Percentiles rank a stretch among this genome's conserved stretches.
Evolutionary conservation across 2,329 filamentous ascomycete species (phyloP).

Genomic region (Botryotinia calthae): DNA sequence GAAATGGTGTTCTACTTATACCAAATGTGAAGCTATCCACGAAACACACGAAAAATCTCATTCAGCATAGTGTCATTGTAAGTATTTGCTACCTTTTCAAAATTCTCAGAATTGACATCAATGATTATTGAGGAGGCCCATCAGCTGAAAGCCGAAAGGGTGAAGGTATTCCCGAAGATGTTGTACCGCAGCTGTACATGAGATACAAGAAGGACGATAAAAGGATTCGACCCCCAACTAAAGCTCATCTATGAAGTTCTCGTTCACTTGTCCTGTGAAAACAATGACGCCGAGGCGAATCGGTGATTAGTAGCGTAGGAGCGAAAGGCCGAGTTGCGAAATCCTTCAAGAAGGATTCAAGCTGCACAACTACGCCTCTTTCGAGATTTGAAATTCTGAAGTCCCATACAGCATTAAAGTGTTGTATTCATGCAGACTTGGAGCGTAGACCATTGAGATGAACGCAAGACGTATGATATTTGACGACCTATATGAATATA

Average conservation of each 20-base stretch:
- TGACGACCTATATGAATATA: background rate
- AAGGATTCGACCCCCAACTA: background rate
- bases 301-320: background rate
- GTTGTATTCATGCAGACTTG: background rate
- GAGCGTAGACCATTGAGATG: accelerated
- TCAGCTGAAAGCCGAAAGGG: slow-evolving; percentile 4
- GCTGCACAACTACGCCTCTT: background rate
- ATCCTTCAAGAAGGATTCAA: slow-evolving; percentile 5
- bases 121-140: background rate
- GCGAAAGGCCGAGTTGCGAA: background rate
- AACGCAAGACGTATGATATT: background rate
- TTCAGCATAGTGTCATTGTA: background rate
- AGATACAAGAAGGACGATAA: background rate
- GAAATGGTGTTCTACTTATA: background rate
- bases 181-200: background rate
- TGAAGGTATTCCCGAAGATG: background rate
- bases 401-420: background rate
- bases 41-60: background rate
- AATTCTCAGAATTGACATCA: background rate
- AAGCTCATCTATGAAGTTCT: too few species aligned
- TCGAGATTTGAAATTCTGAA: background rate
- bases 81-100: background rate
- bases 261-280: background rate
- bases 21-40: background rate
- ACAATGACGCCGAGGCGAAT: background rate